phyloP scores from a whole-genome alignment of 345 rosid genomes.

The Bruguiera sexangula region DNA sequence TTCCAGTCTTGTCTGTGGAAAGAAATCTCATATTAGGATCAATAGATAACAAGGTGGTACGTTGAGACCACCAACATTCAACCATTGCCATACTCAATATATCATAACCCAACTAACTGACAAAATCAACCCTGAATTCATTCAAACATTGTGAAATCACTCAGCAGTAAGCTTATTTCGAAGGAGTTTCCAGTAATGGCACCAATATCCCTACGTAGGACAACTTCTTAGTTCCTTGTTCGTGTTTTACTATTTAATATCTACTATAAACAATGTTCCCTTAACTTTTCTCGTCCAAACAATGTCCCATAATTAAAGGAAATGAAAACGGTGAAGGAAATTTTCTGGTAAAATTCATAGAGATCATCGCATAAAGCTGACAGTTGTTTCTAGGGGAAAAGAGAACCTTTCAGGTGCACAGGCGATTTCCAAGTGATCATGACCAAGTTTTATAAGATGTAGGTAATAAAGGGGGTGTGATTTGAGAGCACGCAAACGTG shows the following conservation, averaged over 20 bases:
- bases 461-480: neutral
- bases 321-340: neutral
- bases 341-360: neutral
- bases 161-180: neutral
- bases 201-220: neutral
- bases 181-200: neutral
- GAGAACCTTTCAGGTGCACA: too few relatives aligned
- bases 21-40: neutral
- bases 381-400: too few relatives aligned
- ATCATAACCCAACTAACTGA: slow-evolving; percentile 3
- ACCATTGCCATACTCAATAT: neutral
- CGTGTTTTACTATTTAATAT: neutral
- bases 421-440: too few relatives aligned
- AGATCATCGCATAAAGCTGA: neutral
- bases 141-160: neutral
- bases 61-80: neutral
- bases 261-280: neutral
- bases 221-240: neutral
- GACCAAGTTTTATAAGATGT: too few relatives aligned
- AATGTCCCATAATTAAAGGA: neutral
- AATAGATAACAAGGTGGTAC: neutral
- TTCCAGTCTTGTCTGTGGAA: slow-evolving; percentile 67
- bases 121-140: neutral
- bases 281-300: neutral
- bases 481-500: neutral